These are phyloP conservation scores for Exophiala phaeomuriformis DNA, from an alignment of 2,329 filamentous ascomycete genomes.

Conservation along the genomic window DNA sequence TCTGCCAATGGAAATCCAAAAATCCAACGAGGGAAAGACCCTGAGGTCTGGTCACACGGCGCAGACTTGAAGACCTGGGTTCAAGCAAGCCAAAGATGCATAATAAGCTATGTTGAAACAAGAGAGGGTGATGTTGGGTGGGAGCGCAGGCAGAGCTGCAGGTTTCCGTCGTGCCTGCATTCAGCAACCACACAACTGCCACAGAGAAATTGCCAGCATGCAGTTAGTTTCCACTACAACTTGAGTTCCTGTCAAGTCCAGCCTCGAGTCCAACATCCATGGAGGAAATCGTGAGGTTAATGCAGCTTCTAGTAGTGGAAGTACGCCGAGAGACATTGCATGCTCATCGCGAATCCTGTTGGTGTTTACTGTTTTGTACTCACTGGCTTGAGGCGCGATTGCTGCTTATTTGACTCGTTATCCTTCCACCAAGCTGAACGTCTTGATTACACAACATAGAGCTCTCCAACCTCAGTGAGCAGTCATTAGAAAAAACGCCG, in stretches of 20 bases:
- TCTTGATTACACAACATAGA: too few species aligned
- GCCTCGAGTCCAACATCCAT: neutral
- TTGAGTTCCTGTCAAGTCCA: neutral
- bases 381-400: too few species aligned
- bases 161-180: conserved; percentile 10
- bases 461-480: too few species aligned
- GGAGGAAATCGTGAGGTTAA: neutral
- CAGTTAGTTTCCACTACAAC: neutral
- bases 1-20: conserved; percentile 18
- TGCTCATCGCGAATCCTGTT: too few species aligned
- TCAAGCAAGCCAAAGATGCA: conserved; percentile 1
- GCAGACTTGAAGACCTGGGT: neutral
- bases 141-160: conserved; percentile 2
- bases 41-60: neutral
- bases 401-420: too few species aligned
- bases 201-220: conserved; percentile 1
- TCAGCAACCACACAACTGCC: neutral
- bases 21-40: conserved; percentile 15
- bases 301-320: too few species aligned
- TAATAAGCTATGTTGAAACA: neutral
- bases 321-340: too few species aligned
- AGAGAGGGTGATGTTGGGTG: neutral
- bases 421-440: too few species aligned
- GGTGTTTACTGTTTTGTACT: too few species aligned
- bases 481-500: too few species aligned